Conservation (phyloP, 2,329 filamentous ascomycete species). For the Lomentospora prolificans region DNA sequence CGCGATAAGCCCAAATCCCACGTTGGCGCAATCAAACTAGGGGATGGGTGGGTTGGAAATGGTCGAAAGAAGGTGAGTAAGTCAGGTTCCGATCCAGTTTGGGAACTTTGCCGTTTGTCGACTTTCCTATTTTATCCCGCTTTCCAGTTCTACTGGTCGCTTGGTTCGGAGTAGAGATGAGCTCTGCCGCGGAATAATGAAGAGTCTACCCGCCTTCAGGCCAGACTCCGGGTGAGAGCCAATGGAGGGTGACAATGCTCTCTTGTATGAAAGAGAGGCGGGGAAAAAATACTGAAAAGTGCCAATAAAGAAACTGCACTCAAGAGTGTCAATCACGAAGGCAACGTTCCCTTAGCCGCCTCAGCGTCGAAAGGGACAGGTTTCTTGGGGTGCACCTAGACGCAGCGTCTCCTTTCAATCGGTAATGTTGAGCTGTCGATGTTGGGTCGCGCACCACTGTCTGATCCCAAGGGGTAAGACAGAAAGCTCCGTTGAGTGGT, state of each 20-base stretch:
- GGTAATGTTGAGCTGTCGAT: background rate
- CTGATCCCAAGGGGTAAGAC: background rate
- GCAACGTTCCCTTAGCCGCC: background rate
- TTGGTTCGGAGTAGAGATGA: conserved; percentile 1
- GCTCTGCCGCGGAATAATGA: conserved; percentile 8
- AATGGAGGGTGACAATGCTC: background rate
- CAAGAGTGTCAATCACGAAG: background rate
- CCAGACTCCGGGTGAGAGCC: conserved; percentile 3
- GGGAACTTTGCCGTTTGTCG: conserved; percentile 6
- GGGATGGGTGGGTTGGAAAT: background rate
- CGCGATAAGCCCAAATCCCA: conserved; percentile 4
- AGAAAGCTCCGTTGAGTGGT: background rate
- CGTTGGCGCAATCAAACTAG: background rate
- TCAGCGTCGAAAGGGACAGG: background rate
- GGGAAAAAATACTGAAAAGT: background rate
- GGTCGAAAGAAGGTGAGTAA: conserved; percentile 1
- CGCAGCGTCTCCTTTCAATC: background rate
- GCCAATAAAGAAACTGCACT: background rate
- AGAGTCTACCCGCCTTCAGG: background rate
- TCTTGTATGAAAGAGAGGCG: no score
- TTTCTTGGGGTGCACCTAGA: background rate
- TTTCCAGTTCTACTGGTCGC: conserved; percentile 3
- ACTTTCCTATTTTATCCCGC: conserved; percentile 8
- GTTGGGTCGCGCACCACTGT: background rate
- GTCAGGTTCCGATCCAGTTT: conserved; percentile 3